Conservation (phyloP, 1,284 basidiomycete species). For the Ganoderma resinaceum region DNA sequence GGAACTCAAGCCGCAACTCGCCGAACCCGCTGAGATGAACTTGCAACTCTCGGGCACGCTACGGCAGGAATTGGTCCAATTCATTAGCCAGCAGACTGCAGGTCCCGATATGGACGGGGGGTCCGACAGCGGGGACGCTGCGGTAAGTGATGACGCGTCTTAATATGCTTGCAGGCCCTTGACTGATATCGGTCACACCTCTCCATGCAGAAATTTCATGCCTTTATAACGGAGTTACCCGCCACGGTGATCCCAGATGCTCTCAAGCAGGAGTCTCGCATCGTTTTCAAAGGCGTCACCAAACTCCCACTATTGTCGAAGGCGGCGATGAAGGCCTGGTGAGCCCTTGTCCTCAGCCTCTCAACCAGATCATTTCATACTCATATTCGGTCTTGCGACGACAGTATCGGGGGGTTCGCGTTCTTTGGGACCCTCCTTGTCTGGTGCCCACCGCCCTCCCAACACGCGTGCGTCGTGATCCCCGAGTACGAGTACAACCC, state of each 20-base stretch:
- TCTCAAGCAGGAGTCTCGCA: not conserved
- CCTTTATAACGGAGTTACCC: conserved; percentile 13
- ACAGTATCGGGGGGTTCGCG: conserved; percentile 20
- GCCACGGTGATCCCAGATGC: not conserved
- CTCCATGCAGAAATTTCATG: not conserved
- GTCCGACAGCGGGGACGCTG: not conserved
- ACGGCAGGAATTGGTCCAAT: not conserved
- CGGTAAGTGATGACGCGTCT: not conserved
- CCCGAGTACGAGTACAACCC: conserved; percentile 21
- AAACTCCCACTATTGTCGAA: conserved; percentile 24
- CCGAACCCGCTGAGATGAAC: not conserved
- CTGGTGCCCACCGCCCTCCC: conserved; percentile 19
- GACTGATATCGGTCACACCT: not conserved
- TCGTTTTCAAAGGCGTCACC: conserved; percentile 14
- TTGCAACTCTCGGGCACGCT: conserved; percentile 3
- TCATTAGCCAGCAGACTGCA: not conserved
- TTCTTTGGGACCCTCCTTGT: conserved; percentile 17
- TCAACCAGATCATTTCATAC: too few relatives aligned
- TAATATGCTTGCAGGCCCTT: not conserved
- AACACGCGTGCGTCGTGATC: conserved; percentile 21
- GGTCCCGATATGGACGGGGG: too few relatives aligned
- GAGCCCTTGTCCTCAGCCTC: not conserved
- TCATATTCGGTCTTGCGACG: not conserved
- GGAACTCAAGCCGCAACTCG: conserved; percentile 13
- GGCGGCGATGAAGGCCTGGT: conserved; percentile 24